Base-by-base conservation (phyloP, 345 rosid genomes). In the Cardamine chenopodiifolia region DNA sequence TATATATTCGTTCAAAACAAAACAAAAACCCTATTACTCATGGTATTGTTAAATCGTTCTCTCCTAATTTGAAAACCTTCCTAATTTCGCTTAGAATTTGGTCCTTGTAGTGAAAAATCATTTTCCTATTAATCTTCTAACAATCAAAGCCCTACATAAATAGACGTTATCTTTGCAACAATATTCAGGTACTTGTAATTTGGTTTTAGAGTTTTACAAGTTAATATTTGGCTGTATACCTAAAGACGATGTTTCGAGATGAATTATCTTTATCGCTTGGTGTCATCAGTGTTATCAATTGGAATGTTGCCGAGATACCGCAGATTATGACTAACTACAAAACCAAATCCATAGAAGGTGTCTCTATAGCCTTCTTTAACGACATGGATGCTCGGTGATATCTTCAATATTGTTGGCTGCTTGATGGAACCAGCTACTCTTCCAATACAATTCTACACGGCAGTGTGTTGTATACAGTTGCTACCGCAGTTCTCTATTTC, bases 331-430 rank as follows among this genome's bases (percentile, higher is more conserved):
- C 93, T 39, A 89, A 86, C 60, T 88, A 80, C 80, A 79, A 58
- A 72, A 68, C 80, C 25, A 89, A 92, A 79, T 92, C 96, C 25
- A 58, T 85, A 4, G 87, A 92, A 67, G 90, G 96, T 15, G 86
- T 92, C 70, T 92, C 96, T 28, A 15, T 92, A 62, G 81, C 88
- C 64, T 92, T 92, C 84, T 76, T 76, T 92, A 83, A 61, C 80
- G 4, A 89, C 96, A 1, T 92, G 97, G 97, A 86, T 89, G 22
- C 19, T 89, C 7, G 97, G 97, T 91, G 97, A 89, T 83, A 69
- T 92, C 72, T 89, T 92, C 77, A 92, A 92, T 75, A 79, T 92
- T 31, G 76, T 85, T 29, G 96, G 97, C 12, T 89, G 97, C 72
- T 35, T 89, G 70, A 71, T 89, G 82, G 97, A 92, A 79, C 92